A percentile compares a stretch with the other conserved stretches of the same genome.
phyloP scores from a whole-genome alignment of 176 grass and related monocot genomes.

The Cenchrus americanus region DNA sequence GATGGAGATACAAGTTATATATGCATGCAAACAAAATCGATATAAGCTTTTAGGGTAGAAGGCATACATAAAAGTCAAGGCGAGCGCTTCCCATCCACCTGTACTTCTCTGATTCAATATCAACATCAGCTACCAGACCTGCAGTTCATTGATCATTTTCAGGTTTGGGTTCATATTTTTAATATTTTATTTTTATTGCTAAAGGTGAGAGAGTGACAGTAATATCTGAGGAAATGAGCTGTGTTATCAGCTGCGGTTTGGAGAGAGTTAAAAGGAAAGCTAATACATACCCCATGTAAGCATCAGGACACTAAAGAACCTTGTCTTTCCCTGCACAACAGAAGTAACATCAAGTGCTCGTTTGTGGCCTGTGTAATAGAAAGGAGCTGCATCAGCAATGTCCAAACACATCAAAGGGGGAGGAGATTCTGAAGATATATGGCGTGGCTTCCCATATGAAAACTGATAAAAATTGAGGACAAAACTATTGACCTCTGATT shows the following conservation, averaged over 20 bases:
- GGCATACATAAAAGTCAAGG: constrained; percentile 80
- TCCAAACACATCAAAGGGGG: constrained; percentile 18
- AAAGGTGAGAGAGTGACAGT: constrained; percentile 4
- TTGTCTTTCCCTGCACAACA: constrained; percentile 81
- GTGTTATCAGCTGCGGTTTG: constrained; percentile 4
- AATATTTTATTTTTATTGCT: neutral
- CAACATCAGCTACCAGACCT: constrained; percentile 94
- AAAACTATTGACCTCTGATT: constrained; percentile 64
- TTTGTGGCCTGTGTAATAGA: constrained; percentile 64
- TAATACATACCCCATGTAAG: constrained; percentile 90
- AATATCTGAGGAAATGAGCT: constrained; percentile 10
- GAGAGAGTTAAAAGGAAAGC: neutral
- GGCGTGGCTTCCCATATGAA: constrained; percentile 11
- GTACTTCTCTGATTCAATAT: constrained; percentile 98
- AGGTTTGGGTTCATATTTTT: neutral
- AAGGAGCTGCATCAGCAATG: constrained; percentile 36
- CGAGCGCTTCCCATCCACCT: constrained; percentile 99
- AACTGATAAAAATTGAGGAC: neutral
- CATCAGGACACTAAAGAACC: constrained; percentile 94
- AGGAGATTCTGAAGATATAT: neutral
- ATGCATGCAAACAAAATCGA: neutral
- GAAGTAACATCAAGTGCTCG: constrained; percentile 85
- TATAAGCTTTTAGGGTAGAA: constrained; percentile 19
- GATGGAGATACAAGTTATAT: neutral
- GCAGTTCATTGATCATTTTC: constrained; percentile 54